Percentiles rank a stretch among this genome's conserved stretches.
These are phyloP conservation scores for Saccharomycopsis sp. DNA, from an alignment of 805 yeast species.

Conservation along the genomic window DNA sequence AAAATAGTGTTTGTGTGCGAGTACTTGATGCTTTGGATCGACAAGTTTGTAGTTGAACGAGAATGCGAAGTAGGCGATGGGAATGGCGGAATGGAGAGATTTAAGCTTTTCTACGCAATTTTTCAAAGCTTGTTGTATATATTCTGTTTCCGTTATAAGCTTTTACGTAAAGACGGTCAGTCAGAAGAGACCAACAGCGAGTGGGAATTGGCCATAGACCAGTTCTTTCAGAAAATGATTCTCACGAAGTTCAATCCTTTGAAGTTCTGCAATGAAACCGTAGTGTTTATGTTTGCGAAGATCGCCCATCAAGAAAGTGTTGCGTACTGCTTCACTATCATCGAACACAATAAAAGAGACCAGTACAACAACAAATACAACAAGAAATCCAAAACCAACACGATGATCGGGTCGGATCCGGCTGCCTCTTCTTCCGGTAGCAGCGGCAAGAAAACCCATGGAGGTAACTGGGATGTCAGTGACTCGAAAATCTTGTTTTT, in stretches of 20 bases:
- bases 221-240: conserved; percentile 78
- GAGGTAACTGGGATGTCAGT: neutral
- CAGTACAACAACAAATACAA: conserved; percentile 38
- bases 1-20: conserved; percentile 81
- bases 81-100: conserved; percentile 75
- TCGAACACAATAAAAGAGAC: conserved; percentile 81
- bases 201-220: conserved; percentile 81
- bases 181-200: conserved; percentile 27
- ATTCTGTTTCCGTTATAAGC: conserved; percentile 77
- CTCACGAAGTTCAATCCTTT: conserved; percentile 89
- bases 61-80: conserved; percentile 69
- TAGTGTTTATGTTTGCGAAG: conserved; percentile 87
- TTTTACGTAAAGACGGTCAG: conserved; percentile 37
- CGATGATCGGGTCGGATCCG: no score
- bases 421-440: no score
- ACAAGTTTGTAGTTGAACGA: conserved; percentile 73
- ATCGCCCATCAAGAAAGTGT: conserved; percentile 84
- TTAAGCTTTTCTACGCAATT: conserved; percentile 82
- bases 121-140: conserved; percentile 87
- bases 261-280: conserved; percentile 89
- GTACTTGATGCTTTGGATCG: conserved; percentile 77
- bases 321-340: conserved; percentile 88
- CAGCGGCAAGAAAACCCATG: conserved; percentile 6
- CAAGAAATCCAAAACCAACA: neutral
- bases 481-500: conserved; percentile 29